Evolutionary conservation across 2,329 filamentous ascomycete genomes (phyloP), one percentile per base, ranked within the genome.

Genomic region (Trichophyton mentagrophytes): DNA sequence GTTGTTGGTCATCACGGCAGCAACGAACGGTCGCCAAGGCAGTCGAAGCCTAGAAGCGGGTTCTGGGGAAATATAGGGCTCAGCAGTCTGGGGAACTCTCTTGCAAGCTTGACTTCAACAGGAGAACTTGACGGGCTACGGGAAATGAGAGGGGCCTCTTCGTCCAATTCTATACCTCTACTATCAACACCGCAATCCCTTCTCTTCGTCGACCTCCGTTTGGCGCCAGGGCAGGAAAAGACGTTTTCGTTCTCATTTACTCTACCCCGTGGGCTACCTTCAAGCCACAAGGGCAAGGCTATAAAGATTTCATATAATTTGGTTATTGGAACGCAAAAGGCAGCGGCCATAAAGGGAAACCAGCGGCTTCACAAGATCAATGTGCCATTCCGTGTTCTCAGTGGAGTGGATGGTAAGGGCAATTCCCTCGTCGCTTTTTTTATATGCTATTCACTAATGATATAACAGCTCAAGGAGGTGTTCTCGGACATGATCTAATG

Each of bases 121-220:
- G 86, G 86, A 59, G 91, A 96, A 68, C 83, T 95, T 66, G 95
- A 92, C 74, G 95, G 88, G 62, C 91, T 99, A 70, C 90, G 91
- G 69, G 91, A 97, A 70, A 96, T 97, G 89, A 87, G 91, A 65
- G 89, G 88, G 2, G 86, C 88, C 58, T 88, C 87, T 27, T 93
- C 87, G 71, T 88, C 90, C 36, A 91, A 90, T 70, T 87, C 89
- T 2, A 86, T 99, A 49, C 93, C 93, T 0, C 78, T 99, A 55
- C 80, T 99, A n/a, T 93, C 89, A 15, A 97, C 92, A 3, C 91
- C 92, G 1, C 93, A 97, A 74, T 96, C 90, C 1, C 89, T 99
- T 63, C 77, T 99, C 11, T 99, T 99, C 72, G 93, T 99, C 59
- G 91, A 99, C 72, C 78, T 99, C 61, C 85, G 87, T 67, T 81